Evolutionary conservation across 2,329 filamentous ascomycete species (phyloP).

Genomic region (Clarireedia hainanense): DNA sequence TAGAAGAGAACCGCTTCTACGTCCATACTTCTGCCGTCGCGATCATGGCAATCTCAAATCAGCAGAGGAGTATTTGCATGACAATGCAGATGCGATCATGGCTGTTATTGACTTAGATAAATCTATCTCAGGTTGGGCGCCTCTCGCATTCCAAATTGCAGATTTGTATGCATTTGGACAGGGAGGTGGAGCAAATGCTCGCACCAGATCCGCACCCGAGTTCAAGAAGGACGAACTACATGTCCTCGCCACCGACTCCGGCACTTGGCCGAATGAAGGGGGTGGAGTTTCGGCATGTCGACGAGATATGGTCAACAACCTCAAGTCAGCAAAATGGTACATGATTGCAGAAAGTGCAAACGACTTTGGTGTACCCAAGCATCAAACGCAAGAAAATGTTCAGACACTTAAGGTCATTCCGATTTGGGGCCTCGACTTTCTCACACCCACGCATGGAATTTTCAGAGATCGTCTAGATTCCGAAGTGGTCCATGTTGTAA

Average conservation of each 20-base stretch:
- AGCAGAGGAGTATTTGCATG: slow-evolving; percentile 35
- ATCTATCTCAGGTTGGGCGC: slow-evolving; percentile 23
- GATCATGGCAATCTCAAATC: slow-evolving; percentile 31
- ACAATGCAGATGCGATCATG: slow-evolving; percentile 25
- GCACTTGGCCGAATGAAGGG: slow-evolving; percentile 28
- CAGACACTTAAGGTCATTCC: slow-evolving; percentile 41
- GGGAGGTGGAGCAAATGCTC: slow-evolving; percentile 29
- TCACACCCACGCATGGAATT: slow-evolving; percentile 41
- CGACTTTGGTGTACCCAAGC: slow-evolving; percentile 41
- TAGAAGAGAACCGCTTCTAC: slow-evolving; percentile 33
- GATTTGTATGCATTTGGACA: slow-evolving; percentile 31
- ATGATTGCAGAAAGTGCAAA: slow-evolving; percentile 44
- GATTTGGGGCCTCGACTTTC: slow-evolving; percentile 42
- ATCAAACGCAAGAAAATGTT: slow-evolving; percentile 42
- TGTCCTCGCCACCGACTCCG: slow-evolving; percentile 32
- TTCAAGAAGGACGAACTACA: slow-evolving; percentile 29
- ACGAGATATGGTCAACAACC: slow-evolving; percentile 42
- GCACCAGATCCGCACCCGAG: slow-evolving; percentile 26
- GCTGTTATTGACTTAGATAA: slow-evolving; percentile 27
- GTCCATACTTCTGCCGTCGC: slow-evolving; percentile 32
- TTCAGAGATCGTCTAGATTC: slow-evolving; percentile 41
- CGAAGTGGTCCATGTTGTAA: slow-evolving; percentile 38
- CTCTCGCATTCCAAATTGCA: slow-evolving; percentile 29
- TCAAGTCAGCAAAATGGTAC: slow-evolving; percentile 40
- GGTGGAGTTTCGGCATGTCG: slow-evolving; percentile 44